Base-by-base conservation (phyloP, 208 protist species). In the Crithidia sp. region DNA sequence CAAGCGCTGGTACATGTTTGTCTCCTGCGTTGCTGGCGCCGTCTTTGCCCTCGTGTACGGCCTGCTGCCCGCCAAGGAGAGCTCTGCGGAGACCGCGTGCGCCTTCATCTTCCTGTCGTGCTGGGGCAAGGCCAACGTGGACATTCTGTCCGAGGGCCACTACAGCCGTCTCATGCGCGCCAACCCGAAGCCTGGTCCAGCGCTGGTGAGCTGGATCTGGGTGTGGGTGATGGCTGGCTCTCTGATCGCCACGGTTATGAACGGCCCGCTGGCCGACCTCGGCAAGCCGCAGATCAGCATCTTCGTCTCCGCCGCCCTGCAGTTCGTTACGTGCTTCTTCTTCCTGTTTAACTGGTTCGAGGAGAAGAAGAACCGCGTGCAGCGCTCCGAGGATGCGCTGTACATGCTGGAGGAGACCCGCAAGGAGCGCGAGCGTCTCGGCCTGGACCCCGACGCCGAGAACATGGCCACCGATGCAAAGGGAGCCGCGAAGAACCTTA, bases 91-190 rank as follows among this genome's bases (percentile, higher is more conserved):
- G 12, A 61, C 67, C 6, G 86, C 71, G 16, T 75, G 55, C 36
- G 80, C 67, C 16, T 75, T 94, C 43, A 74, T 90, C 66, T 91
- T 91, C 68, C 63, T 91, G 16, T 82, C 75, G 14, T 62, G 53
- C 19, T 90, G 83, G 57, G 74, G 83, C 52, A 89, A 85, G 76
- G 84, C 84, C 28, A 89, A 87, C 65, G 72, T 94, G 52, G 89
- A 94, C 68, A 90, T 92, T 61, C 81, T 94, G 3, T 89, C 85
- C 5, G 76, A 94, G 65, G 89, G 89, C 16, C 84, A 89, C 66
- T 94, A 94, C 86, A 92, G 83, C 55, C 82, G 85, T 17, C 62
- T 91, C 58, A 87, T 94, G 58, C 84, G 83, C 36, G 54, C 74
- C 49, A 57, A 74, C 41, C 89, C 89, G 12, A 61, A 58, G 52